Conservation (phyloP, 225 moss, liverwort and hornwort species). For the Polytrichum formosum region DNA sequence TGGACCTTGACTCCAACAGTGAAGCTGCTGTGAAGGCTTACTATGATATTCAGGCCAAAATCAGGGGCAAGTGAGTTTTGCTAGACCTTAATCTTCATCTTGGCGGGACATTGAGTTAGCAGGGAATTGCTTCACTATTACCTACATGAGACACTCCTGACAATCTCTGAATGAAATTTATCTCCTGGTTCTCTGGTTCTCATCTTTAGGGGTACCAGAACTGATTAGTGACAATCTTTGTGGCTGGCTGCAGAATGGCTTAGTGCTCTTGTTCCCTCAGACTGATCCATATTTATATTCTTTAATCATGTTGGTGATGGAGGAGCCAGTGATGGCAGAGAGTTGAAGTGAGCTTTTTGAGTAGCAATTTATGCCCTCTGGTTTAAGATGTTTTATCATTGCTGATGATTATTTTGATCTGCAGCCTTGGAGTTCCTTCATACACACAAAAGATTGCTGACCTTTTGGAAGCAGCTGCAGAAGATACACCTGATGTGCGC, state of each 20-base stretch:
- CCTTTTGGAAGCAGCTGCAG: constrained; percentile 80
- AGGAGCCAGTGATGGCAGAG: too few species aligned
- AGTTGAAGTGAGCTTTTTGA: too few species aligned
- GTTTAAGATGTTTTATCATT: not conserved
- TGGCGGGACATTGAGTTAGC: not conserved
- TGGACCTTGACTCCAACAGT: constrained; percentile 49
- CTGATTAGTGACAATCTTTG: too few species aligned
- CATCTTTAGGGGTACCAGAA: too few species aligned
- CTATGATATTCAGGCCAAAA: constrained; percentile 42
- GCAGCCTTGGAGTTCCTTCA: constrained; percentile 70
- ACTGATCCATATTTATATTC: not conserved
- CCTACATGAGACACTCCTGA: not conserved
- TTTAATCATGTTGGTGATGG: not conserved
- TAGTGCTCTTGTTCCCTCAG: not conserved
- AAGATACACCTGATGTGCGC: constrained; percentile 79
- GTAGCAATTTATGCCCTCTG: not conserved
- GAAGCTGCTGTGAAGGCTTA: constrained; percentile 61
- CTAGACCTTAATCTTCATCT: not conserved
- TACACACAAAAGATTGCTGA: constrained; percentile 84
- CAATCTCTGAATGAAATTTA: not conserved
- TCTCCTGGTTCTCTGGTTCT: too few species aligned
- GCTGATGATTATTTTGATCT: constrained; percentile 1
- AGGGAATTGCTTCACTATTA: not conserved
- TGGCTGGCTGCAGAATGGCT: too few species aligned
- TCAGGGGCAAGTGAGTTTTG: constrained; percentile 49